These are phyloP conservation scores for Apiotrichum akiyoshidainum DNA, from an alignment of 1,284 basidiomycete genomes.

Conservation along the genomic window DNA sequence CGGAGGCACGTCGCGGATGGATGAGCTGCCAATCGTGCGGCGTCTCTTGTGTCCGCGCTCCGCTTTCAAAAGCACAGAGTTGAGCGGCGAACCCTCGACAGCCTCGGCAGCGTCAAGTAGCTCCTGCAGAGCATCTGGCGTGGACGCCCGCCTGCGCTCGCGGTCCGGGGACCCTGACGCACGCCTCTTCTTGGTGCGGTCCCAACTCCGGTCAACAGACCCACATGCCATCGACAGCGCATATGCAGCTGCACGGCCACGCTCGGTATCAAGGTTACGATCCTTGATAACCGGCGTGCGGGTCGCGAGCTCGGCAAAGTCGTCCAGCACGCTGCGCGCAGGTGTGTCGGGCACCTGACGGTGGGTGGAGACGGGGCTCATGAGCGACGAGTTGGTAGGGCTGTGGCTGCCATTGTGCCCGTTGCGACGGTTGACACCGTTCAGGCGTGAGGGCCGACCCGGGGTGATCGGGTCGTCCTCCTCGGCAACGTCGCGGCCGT, in stretches of 20 bases:
- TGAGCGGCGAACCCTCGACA: slow-evolving; percentile 42
- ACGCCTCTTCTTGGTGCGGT: slow-evolving; percentile 25
- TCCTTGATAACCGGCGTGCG: slow-evolving; percentile 37
- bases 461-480: slow-evolving; percentile 25
- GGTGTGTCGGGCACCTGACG: slow-evolving; percentile 40
- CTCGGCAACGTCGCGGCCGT: slow-evolving; percentile 38
- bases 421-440: background rate
- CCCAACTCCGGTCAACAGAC: slow-evolving; percentile 22
- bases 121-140: slow-evolving; percentile 42
- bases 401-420: slow-evolving; percentile 21
- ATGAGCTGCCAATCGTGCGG: slow-evolving; percentile 33
- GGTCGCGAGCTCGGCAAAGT: slow-evolving; percentile 45
- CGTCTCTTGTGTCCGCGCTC: slow-evolving; percentile 35
- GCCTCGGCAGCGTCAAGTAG: slow-evolving; percentile 44
- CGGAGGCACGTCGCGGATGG: background rate
- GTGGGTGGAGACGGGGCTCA: slow-evolving; percentile 39
- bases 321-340: slow-evolving; percentile 42
- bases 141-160: slow-evolving; percentile 23
- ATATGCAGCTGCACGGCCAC: slow-evolving; percentile 21
- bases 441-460: background rate
- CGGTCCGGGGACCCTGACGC: slow-evolving; percentile 29
- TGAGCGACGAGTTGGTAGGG: slow-evolving; percentile 39
- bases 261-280: slow-evolving; percentile 10
- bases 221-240: slow-evolving; percentile 24
- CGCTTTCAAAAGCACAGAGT: slow-evolving; percentile 26